Percentiles rank a stretch among this genome's conserved stretches.
These are phyloP conservation scores for Boletellus deceptivus DNA, from an alignment of 1,284 basidiomycete genomes.

Conservation along the genomic window DNA sequence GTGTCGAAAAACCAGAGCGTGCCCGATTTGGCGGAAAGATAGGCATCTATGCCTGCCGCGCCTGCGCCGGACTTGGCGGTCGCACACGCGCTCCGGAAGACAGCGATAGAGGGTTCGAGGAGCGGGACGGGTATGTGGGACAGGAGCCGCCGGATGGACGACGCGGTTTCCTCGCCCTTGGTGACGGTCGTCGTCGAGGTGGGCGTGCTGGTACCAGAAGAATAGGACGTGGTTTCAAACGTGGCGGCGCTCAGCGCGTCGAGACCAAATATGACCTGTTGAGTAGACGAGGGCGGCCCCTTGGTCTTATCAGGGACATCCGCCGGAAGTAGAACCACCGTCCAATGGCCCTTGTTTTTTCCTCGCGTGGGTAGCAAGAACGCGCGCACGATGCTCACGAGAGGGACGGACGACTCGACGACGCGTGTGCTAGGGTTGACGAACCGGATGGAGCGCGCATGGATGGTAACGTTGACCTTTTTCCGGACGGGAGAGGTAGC, in stretches of 20 bases:
- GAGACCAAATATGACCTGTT: slow-evolving; percentile 62
- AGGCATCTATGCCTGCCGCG: slow-evolving; percentile 62
- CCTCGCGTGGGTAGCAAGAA: slow-evolving; percentile 68
- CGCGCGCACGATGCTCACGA: slow-evolving; percentile 48
- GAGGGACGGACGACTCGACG: slow-evolving; percentile 47
- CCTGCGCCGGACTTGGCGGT: slow-evolving; percentile 38
- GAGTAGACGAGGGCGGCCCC: slow-evolving; percentile 29
- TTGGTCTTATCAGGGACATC: slow-evolving; percentile 46
- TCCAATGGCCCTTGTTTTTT: slow-evolving; percentile 66
- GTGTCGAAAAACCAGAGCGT: slow-evolving; percentile 67
- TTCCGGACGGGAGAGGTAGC: slow-evolving; percentile 67
- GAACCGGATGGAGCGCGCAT: slow-evolving; percentile 48
- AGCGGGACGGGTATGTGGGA: slow-evolving; percentile 44
- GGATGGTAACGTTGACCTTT: slow-evolving; percentile 61
- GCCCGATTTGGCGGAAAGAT: slow-evolving; percentile 65
- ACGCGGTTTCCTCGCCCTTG: slow-evolving; percentile 53
- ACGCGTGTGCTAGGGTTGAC: slow-evolving; percentile 44
- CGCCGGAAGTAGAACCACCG: slow-evolving; percentile 53
- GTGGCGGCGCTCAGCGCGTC: slow-evolving; percentile 48
- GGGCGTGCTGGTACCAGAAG: slow-evolving; percentile 20
- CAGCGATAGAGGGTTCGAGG: slow-evolving; percentile 47
- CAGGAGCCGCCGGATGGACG: slow-evolving; percentile 52
- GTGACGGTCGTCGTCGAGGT: slow-evolving; percentile 29
- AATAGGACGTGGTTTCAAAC: slow-evolving; percentile 43
- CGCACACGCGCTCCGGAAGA: slow-evolving; percentile 54